These are phyloP conservation scores for Globisporangium camurandrum DNA, from an alignment of 352 stramenopile species.

Conservation along the genomic window DNA sequence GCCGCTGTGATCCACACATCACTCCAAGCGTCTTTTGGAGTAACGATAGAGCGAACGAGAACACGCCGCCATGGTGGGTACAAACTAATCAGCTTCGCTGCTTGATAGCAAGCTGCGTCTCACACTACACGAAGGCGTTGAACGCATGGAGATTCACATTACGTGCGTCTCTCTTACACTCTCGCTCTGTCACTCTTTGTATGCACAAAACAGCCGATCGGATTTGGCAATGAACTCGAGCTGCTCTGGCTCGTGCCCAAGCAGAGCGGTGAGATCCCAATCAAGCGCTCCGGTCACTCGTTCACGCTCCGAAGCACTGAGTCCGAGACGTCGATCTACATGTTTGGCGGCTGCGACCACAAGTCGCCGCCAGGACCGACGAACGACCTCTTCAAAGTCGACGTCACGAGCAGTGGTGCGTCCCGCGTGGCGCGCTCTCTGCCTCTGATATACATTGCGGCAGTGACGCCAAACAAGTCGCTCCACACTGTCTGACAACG, in stretches of 20 bases:
- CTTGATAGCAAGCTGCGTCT: too few relatives aligned
- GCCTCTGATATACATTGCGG: too few relatives aligned
- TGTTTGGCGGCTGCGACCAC: conserved; percentile 89
- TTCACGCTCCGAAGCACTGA: conserved; percentile 87
- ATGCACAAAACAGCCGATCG: conserved; percentile 43
- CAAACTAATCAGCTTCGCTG: too few relatives aligned
- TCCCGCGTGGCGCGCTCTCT: not conserved
- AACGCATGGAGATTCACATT: too few relatives aligned
- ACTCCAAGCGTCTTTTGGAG: too few relatives aligned
- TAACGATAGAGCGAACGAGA: too few relatives aligned
- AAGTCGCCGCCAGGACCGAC: conserved; percentile 89
- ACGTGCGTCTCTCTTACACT: not conserved
- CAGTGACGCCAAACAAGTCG: too few relatives aligned
- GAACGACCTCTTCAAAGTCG: conserved; percentile 92
- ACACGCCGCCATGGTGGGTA: too few relatives aligned
- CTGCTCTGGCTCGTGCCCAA: conserved; percentile 85
- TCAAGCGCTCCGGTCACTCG: conserved; percentile 92
- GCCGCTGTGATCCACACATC: too few relatives aligned
- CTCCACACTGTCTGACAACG: too few relatives aligned
- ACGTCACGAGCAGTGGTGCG: conserved; percentile 77
- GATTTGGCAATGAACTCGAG: conserved; percentile 80
- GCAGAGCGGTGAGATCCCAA: conserved; percentile 89
- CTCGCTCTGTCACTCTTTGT: not conserved
- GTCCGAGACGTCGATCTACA: conserved; percentile 60
- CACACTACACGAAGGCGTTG: too few relatives aligned